Percentiles rank a stretch among this genome's conserved stretches.
Evolutionary conservation across 805 yeast species (phyloP).

Genomic region (Yamadazyma kitorensis): DNA sequence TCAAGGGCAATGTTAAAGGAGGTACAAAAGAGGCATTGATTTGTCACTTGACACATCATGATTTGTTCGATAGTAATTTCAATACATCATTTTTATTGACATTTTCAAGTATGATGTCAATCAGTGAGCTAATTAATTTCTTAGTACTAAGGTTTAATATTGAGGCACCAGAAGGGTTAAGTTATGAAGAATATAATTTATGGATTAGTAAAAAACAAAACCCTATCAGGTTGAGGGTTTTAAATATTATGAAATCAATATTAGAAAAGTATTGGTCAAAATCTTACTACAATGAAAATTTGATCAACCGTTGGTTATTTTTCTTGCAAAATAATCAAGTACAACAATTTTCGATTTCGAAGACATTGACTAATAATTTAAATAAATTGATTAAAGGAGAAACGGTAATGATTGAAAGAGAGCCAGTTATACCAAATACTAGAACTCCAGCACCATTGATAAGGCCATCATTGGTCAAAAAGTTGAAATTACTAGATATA

Average conservation of each 20-base stretch:
- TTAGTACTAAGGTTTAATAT: slow-evolving; percentile 64
- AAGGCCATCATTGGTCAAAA: slow-evolving; percentile 33
- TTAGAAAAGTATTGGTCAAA: slow-evolving; percentile 70
- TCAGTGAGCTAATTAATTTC: slow-evolving; percentile 57
- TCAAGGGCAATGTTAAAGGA: slow-evolving; percentile 73
- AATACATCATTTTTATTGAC: slow-evolving; percentile 70
- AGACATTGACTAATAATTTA: slow-evolving; percentile 23
- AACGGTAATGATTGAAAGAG: slow-evolving; percentile 22
- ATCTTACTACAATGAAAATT: slow-evolving; percentile 49
- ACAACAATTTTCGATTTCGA: slow-evolving; percentile 25
- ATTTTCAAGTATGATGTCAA: slow-evolving; percentile 69
- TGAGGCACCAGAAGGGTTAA: slow-evolving; percentile 83
- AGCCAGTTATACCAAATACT: slow-evolving; percentile 24
- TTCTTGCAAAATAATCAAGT: slow-evolving; percentile 21
- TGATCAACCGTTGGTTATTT: slow-evolving; percentile 32
- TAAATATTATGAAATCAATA: slow-evolving; percentile 63
- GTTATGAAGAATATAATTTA: slow-evolving; percentile 72
- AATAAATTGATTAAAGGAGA: slow-evolving; percentile 29
- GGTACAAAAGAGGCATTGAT: slow-evolving; percentile 78
- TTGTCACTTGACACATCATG: slow-evolving; percentile 78
- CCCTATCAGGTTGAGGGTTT: slow-evolving; percentile 64
- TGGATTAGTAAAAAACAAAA: slow-evolving; percentile 73
- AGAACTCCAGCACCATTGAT: slow-evolving; percentile 42
- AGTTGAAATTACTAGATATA: slow-evolving; percentile 57
- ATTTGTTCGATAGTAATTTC: slow-evolving; percentile 57